A percentile compares a stretch with the other conserved stretches of the same genome.
phyloP scores from a whole-genome alignment of 1,284 basidiomycete genomes.

The Boletus albobrunnescens region DNA sequence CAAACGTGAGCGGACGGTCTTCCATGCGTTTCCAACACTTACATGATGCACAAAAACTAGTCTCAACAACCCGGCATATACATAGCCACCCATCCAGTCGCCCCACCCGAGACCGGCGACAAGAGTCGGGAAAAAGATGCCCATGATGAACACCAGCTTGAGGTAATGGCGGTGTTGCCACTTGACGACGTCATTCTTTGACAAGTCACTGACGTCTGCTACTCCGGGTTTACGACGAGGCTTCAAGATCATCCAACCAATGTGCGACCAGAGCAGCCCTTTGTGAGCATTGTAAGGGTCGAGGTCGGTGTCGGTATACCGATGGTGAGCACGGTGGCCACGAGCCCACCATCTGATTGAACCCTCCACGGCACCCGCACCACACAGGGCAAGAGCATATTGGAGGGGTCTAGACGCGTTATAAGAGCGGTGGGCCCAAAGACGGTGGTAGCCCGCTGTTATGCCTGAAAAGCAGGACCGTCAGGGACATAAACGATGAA shows the following conservation, averaged over 20 bases:
- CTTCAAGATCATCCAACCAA: slow-evolving; percentile 91
- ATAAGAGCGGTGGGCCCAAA: slow-evolving; percentile 90
- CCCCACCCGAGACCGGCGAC: slow-evolving; percentile 82
- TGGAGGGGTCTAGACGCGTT: slow-evolving; percentile 82
- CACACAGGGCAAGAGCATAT: slow-evolving; percentile 73
- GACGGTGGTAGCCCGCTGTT: slow-evolving; percentile 83
- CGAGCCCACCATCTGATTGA: slow-evolving; percentile 95
- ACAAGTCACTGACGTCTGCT: slow-evolving; percentile 84
- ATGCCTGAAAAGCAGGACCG: slow-evolving; percentile 41
- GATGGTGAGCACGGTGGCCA: slow-evolving; percentile 85
- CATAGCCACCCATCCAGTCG: slow-evolving; percentile 80
- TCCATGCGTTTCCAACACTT: slow-evolving; percentile 30
- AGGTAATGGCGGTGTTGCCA: slow-evolving; percentile 90
- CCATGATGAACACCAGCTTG: slow-evolving; percentile 67
- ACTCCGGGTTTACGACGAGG: slow-evolving; percentile 84
- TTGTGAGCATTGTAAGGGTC: slow-evolving; percentile 87
- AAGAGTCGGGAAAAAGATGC: slow-evolving; percentile 69
- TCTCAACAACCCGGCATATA: slow-evolving; percentile 82
- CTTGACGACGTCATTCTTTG: slow-evolving; percentile 69
- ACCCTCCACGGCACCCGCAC: slow-evolving; percentile 85
- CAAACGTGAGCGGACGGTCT: slow-evolving; percentile 54
- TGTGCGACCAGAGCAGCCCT: slow-evolving; percentile 79
- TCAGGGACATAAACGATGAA: slow-evolving; percentile 1
- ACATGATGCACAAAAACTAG: slow-evolving; percentile 88
- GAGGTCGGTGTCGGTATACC: slow-evolving; percentile 86